These are phyloP conservation scores for Conoideocrella luteorostrata DNA, from an alignment of 2,329 filamentous ascomycete genomes.

Conservation along the genomic window DNA sequence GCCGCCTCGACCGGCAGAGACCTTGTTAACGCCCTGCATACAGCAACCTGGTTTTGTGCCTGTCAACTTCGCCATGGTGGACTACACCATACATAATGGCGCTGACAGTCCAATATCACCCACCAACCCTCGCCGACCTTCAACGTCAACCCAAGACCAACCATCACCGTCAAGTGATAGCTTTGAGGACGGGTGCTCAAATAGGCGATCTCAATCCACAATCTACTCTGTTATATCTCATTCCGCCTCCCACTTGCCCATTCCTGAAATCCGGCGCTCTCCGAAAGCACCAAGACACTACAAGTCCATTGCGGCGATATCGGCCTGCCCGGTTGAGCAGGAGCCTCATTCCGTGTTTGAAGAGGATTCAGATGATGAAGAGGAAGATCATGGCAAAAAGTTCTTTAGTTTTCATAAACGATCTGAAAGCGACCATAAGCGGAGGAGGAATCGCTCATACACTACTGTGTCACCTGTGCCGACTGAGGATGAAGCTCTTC, in stretches of 20 bases:
- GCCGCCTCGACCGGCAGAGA: slow-evolving; percentile 23
- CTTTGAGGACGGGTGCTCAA: background rate
- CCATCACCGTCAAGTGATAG: background rate
- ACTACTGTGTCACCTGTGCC: background rate
- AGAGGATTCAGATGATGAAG: slow-evolving; percentile 38
- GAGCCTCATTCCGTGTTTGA: slow-evolving; percentile 42
- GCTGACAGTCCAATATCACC: slow-evolving; percentile 10
- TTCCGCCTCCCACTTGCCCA: slow-evolving; percentile 17
- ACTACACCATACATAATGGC: background rate
- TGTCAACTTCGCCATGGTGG: slow-evolving; percentile 2
- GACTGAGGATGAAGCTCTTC: background rate
- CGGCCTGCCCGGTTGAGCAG: slow-evolving; percentile 16
- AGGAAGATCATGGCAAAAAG: slow-evolving; percentile 12
- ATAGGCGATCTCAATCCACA: slow-evolving; percentile 5
- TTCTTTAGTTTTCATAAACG: slow-evolving; percentile 39
- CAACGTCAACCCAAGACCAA: background rate
- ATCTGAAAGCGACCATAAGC: slow-evolving; percentile 26
- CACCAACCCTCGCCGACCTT: slow-evolving; percentile 8
- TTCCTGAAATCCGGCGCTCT: slow-evolving; percentile 11
- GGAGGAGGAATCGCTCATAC: slow-evolving; percentile 2
- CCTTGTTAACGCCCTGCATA: slow-evolving; percentile 17
- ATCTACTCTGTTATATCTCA: slow-evolving; percentile 18
- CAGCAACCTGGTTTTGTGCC: slow-evolving; percentile 7
- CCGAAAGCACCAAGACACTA: slow-evolving; percentile 16
- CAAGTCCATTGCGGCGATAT: slow-evolving; percentile 19